phyloP scores from a whole-genome alignment of 768 basidiomycete genomes.

The Cystobasidium ongulense region DNA sequence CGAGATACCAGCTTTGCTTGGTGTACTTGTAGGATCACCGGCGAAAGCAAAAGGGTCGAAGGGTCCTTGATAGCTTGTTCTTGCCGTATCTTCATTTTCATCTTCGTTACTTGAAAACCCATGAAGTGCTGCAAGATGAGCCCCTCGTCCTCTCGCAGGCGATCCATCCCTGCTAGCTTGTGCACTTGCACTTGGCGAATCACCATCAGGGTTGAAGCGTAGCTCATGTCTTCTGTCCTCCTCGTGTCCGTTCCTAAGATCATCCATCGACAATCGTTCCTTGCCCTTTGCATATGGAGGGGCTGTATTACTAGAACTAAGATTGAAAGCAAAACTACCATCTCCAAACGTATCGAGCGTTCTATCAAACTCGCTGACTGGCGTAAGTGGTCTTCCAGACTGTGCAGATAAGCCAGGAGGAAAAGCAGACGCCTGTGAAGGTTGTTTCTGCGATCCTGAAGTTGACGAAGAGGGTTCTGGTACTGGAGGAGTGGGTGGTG shows the following conservation, averaged over 20 bases:
- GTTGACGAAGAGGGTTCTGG: slow-evolving; percentile 1
- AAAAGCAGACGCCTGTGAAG: not conserved
- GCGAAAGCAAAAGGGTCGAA: slow-evolving; percentile 23
- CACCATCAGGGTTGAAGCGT: not conserved
- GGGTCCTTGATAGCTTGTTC: slow-evolving; percentile 12
- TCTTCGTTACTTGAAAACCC: not conserved
- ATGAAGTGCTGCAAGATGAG: not conserved
- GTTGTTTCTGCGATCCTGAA: not conserved
- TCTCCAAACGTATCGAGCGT: slow-evolving; percentile 22
- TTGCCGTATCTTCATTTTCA: not conserved
- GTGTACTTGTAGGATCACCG: not conserved
- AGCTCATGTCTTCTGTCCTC: not conserved
- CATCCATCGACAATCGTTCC: not conserved
- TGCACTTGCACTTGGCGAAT: not conserved
- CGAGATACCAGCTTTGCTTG: not conserved
- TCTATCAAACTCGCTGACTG: slow-evolving; percentile 22
- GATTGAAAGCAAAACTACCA: slow-evolving; percentile 28
- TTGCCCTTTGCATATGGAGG: slow-evolving; percentile 4
- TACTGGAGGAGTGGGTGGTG: slow-evolving; percentile 18
- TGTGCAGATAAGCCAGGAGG: slow-evolving; percentile 1
- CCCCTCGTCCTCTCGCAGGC: not conserved
- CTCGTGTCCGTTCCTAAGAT: not conserved
- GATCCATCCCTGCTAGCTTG: slow-evolving; percentile 1
- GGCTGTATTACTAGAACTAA: not conserved
- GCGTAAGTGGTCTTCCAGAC: slow-evolving; percentile 8